Base-by-base conservation (phyloP, 2,329 filamentous ascomycete species). In the Phymatotrichopsis omnivora region DNA sequence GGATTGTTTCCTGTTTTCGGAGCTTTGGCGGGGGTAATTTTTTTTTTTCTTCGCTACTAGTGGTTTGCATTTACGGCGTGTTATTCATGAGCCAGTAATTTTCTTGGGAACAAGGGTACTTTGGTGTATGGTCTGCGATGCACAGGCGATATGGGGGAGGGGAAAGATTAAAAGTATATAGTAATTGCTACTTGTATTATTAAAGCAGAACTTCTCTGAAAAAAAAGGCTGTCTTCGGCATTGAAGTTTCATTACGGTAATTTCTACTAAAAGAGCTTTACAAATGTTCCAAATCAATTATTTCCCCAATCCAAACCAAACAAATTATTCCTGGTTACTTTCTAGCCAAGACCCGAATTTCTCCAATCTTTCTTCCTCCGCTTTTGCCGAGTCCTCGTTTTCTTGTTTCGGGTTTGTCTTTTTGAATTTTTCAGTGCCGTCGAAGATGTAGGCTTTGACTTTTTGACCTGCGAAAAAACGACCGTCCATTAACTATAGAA, bases 381-480 rank as follows among this genome's bases (percentile, higher is more conserved):
- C 67, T 3, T 62, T 68, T 20, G 68, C 67, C n/a, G 67, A 67
- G 35, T 68, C 64, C 28, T 68, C 68, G 32, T 71, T 67, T 33
- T 71, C 69, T 48, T 73, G 69, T 54, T 72, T 77, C 12, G 74
- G 78, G 19, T 43, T 54, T 14, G 36, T 50, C 66, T 80, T 86
- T 58, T 72, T 75, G 60, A 83, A 93, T 52, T 73, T 75, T 64
- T 91, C 82, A 42, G 70, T 72, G 2, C 83, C 83, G 12, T 78
- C 76, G 1, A 80, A 73, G 32, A 87, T 69, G 49, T 76, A 77
- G 10, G 86, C 85, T 56, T 78, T 70, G 4, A 94, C 78, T 19
- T 71, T 73, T 20, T 76, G 74, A 1, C 82, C 80, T 31, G 75
- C 82, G 61, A 93, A 94, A 49, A 69, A 76, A n/a, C 85, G 74